Evolutionary conservation across 108 stramenopile species (phyloP).

Genomic region (Skeletonema tropicum): DNA sequence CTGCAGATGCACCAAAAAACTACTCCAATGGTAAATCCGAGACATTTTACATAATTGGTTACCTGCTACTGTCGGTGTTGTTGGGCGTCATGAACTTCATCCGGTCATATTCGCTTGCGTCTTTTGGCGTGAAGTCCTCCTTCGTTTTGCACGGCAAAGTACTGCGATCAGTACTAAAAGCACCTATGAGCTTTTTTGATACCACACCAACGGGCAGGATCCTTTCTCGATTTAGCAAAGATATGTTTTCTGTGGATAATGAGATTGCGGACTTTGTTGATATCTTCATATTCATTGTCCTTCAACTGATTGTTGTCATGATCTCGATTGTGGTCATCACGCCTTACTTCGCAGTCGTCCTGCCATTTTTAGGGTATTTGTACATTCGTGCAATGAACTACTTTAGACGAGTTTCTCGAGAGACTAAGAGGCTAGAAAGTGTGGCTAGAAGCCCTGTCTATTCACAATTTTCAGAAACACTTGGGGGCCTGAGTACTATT

Average conservation of each 20-base stretch:
- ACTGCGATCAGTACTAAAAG: constrained; percentile 69
- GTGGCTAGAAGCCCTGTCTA: constrained; percentile 91
- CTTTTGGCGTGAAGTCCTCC: constrained; percentile 69
- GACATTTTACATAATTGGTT: constrained; percentile 48
- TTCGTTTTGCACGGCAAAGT: constrained; percentile 58
- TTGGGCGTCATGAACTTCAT: constrained; percentile 64
- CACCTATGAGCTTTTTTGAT: constrained; percentile 92
- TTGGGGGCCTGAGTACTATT: constrained; percentile 90
- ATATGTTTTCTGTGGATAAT: constrained; percentile 71
- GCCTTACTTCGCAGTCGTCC: constrained; percentile 53
- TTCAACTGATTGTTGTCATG: constrained; percentile 43
- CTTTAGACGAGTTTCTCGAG: constrained; percentile 73
- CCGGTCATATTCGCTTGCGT: constrained; percentile 59
- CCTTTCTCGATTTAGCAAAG: constrained; percentile 82
- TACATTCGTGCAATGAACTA: constrained; percentile 77
- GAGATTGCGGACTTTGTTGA: constrained; percentile 52
- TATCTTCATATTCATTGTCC: constrained; percentile 48
- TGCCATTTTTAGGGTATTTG: constrained; percentile 55
- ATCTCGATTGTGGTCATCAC: constrained; percentile 46
- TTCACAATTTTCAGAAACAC: constrained; percentile 93
- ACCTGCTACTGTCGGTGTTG: constrained; percentile 35
- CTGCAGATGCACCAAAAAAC: constrained; percentile 46
- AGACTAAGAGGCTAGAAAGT: constrained; percentile 88
- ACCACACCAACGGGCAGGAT: constrained; percentile 93
- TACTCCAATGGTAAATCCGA: constrained; percentile 51